Percentiles rank a stretch among this genome's conserved stretches.
phyloP scores from a whole-genome alignment of 2,329 filamentous ascomycete species.

The Piedraia hortae region DNA sequence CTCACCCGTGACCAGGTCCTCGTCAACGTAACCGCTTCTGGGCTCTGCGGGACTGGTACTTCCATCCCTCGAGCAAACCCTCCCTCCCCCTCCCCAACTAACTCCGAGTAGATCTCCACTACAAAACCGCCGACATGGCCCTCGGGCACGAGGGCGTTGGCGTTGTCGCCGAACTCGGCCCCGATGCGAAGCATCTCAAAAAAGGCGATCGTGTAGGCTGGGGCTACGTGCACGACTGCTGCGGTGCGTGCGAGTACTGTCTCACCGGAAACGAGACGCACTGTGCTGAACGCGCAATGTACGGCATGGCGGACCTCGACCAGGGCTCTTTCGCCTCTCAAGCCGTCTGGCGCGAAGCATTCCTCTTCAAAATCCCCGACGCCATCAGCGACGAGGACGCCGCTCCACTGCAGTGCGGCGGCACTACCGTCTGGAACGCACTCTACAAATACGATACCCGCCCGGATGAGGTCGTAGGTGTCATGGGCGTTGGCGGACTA shows the following conservation, averaged over 20 bases:
- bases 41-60: conserved; percentile 32
- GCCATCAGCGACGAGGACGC: conserved; percentile 18
- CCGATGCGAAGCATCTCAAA: conserved; percentile 19
- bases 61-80: neutral
- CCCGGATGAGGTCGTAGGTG: conserved; percentile 29
- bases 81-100: no score
- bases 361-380: conserved; percentile 21
- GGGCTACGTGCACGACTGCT: conserved; percentile 21
- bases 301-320: conserved; percentile 19
- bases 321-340: conserved; percentile 20
- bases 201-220: conserved; percentile 25
- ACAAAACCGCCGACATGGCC: conserved; percentile 16
- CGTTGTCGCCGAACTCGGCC: conserved; percentile 21
- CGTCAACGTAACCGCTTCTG: conserved; percentile 35
- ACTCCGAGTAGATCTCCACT: conserved; percentile 18
- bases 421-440: conserved; percentile 23
- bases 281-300: conserved; percentile 18
- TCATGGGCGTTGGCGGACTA: conserved; percentile 36
- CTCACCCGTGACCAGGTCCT: conserved; percentile 28
- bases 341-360: conserved; percentile 22
- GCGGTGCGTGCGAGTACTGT: conserved; percentile 20
- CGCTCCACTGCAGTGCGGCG: conserved; percentile 22
- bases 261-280: conserved; percentile 19
- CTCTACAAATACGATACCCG: conserved; percentile 17
- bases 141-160: conserved; percentile 30